Conservation (phyloP, 371 early-diverging fungal genomes). For the Blakeslea trispora region DNA sequence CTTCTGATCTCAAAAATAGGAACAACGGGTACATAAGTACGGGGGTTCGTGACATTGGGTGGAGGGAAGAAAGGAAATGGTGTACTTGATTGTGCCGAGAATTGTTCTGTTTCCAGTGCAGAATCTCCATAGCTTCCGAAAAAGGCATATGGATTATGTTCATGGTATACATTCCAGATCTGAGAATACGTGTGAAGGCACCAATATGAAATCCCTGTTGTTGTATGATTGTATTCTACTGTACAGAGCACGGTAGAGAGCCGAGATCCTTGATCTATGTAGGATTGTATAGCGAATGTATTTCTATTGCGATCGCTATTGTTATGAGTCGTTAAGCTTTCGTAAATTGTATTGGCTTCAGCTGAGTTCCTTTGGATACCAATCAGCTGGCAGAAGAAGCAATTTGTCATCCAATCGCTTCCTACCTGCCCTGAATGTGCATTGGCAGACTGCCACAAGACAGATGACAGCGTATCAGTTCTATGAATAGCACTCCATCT, state of each 20-base stretch:
- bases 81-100: background rate
- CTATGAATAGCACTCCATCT: constrained; percentile 18
- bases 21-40: constrained; percentile 17
- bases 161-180: constrained; percentile 14
- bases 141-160: constrained; percentile 6
- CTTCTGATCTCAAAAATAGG: constrained; percentile 19
- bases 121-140: constrained; percentile 6
- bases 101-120: background rate
- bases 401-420: background rate
- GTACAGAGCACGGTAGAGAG: constrained; percentile 11
- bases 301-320: background rate
- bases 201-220: constrained; percentile 2
- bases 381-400: constrained; percentile 14
- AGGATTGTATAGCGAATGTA: constrained; percentile 10
- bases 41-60: background rate
- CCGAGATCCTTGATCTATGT: background rate
- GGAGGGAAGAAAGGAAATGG: constrained; percentile 20
- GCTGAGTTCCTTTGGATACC: background rate
- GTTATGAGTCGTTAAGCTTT: too few relatives aligned
- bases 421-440: constrained; percentile 5
- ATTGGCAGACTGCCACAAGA: constrained; percentile 19
- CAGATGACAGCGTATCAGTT: constrained; percentile 10
- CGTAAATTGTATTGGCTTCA: background rate
- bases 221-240: background rate
- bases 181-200: constrained; percentile 17